A percentile compares a stretch with the other conserved stretches of the same genome.
These are phyloP conservation scores for Leccinum pellstonianum DNA, from an alignment of 768 basidiomycete genomes.

Conservation along the genomic window DNA sequence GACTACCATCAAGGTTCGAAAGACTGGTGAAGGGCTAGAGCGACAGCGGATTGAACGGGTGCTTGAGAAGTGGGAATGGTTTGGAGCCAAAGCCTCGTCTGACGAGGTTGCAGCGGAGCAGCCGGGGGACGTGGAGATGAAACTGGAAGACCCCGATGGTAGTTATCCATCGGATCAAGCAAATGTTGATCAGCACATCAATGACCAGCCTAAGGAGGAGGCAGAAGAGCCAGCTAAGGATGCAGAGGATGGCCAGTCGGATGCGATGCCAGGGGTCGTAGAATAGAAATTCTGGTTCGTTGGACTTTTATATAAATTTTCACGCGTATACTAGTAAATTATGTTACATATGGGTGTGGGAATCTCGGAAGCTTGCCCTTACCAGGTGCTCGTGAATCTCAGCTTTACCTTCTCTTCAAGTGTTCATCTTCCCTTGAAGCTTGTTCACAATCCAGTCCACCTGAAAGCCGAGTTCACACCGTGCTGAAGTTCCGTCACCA, in stretches of 20 bases:
- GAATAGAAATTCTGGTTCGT: slow-evolving; percentile 6
- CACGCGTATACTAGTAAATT: not conserved
- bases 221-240: slow-evolving; percentile 6
- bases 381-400: not conserved
- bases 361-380: slow-evolving; percentile 7
- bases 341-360: slow-evolving; percentile 10
- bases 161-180: slow-evolving; percentile 3
- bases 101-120: slow-evolving; percentile 3
- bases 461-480: slow-evolving; percentile 1
- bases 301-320: not conserved
- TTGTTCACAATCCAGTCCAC: not conserved
- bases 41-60: slow-evolving; percentile 69
- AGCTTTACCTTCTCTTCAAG: not conserved
- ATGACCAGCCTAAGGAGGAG: slow-evolving; percentile 7
- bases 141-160: slow-evolving; percentile 16
- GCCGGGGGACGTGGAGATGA: slow-evolving; percentile 32
- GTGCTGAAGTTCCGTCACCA: not conserved
- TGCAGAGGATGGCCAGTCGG: not conserved
- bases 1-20: slow-evolving; percentile 57
- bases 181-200: slow-evolving; percentile 5
- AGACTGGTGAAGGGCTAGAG: slow-evolving; percentile 56
- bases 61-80: slow-evolving; percentile 69
- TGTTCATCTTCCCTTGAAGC: not conserved
- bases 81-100: slow-evolving; percentile 6
- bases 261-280: slow-evolving; percentile 19